Evolutionary conservation across 2,329 filamentous ascomycete genomes (phyloP).

Genomic region (Pseudogymnoascus destructans): DNA sequence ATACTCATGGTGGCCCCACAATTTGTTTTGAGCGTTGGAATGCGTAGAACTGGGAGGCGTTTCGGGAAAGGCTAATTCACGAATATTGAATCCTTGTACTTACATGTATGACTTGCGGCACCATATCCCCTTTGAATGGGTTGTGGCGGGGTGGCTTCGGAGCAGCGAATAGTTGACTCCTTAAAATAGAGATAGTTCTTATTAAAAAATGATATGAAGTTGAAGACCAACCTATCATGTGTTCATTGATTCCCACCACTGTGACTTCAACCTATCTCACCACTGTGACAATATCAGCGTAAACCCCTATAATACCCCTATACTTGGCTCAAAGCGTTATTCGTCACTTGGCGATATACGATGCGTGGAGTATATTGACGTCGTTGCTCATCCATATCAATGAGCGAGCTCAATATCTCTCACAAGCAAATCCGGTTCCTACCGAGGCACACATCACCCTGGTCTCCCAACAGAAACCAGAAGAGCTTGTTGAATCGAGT

Average conservation of each 20-base stretch:
- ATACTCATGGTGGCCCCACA: background rate
- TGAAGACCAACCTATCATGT: background rate
- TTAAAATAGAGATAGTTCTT: background rate
- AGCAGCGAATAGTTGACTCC: background rate
- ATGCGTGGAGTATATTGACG: background rate
- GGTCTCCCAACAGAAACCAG: conserved; percentile 1
- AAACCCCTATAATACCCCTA: background rate
- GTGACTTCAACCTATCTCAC: background rate
- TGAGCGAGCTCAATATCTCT: background rate
- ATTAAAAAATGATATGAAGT: conserved; percentile 1
- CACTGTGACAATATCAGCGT: background rate
- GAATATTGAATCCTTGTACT: conserved; percentile 8
- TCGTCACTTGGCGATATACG: background rate
- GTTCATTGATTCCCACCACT: background rate
- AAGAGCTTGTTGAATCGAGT: background rate
- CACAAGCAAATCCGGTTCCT: conserved; percentile 1
- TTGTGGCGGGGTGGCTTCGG: background rate
- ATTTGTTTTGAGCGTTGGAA: conserved; percentile 2
- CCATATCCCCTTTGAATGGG: background rate
- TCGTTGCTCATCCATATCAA: background rate
- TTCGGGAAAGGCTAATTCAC: conserved; percentile 8
- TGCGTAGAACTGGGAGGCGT: conserved; percentile 8
- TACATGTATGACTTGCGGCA: background rate
- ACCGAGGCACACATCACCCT: conserved; percentile 1
- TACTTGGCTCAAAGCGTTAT: background rate